Conservation (phyloP, 2,329 filamentous ascomycete species). For the Ascochyta koolunga region DNA sequence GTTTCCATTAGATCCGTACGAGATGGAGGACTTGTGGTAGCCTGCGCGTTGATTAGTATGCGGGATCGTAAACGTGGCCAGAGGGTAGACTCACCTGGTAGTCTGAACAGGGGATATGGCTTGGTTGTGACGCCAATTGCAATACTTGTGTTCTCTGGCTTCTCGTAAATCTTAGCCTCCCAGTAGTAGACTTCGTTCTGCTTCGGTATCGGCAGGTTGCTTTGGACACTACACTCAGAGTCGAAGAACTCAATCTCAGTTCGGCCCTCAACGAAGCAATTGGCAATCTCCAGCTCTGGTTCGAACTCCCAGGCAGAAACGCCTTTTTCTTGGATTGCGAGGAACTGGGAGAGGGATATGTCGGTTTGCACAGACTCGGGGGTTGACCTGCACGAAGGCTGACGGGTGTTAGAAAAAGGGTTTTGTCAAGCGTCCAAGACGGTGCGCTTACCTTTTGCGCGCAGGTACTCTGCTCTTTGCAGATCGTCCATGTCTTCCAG, state of each 20-base stretch:
- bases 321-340: constrained; percentile 98
- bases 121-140: constrained; percentile 96
- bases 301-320: constrained; percentile 99
- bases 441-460: constrained; percentile 80
- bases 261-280: constrained; percentile 95
- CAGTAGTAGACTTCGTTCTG: constrained; percentile 99
- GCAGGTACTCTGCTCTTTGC: constrained; percentile 84
- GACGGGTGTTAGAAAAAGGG: constrained; percentile 14
- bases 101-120: constrained; percentile 90
- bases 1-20: constrained; percentile 86
- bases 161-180: constrained; percentile 98
- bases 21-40: constrained; percentile 89
- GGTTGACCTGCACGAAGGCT: constrained; percentile 95
- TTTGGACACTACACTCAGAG: constrained; percentile 95
- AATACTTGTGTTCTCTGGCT: constrained; percentile 84
- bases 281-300: constrained; percentile 97
- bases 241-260: constrained; percentile 99
- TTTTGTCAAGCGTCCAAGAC: background rate
- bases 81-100: constrained; percentile 72
- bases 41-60: constrained; percentile 58
- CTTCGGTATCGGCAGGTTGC: constrained; percentile 94
- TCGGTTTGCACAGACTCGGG: constrained; percentile 95
- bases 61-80: background rate
- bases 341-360: constrained; percentile 95
- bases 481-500: constrained; percentile 95